Evolutionary conservation across 2,329 filamentous ascomycete genomes (phyloP), one percentile per base, ranked within the genome.

Genomic region (Fusarium succisae): DNA sequence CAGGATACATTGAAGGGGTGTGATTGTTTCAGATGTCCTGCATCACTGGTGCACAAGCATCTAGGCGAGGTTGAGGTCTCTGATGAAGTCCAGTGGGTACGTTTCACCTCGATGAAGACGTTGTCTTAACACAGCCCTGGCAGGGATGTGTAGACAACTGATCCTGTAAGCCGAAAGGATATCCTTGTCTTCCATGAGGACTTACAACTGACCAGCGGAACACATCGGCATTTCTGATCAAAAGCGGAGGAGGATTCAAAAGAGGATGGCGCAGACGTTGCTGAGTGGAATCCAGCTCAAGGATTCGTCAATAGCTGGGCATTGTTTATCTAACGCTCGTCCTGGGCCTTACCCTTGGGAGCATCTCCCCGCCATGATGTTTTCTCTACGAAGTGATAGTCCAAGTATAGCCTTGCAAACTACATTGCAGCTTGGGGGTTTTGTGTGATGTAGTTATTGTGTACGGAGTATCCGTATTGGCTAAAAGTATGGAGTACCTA

Each of bases 71-170:
- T 81, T 79, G 80, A 80, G 57, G 60, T 66, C 53, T 72, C 56
- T 74, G 68, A 87, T 81, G 86, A 84, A 86, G 66, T 84, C 84
- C 84, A 79, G 83, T 85, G 86, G 84, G 82, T 82, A 79, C 78
- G 86, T 87, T 87, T 87, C 86, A 87, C 72, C 77, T 82, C 83
- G 79, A 82, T 79, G 81, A 81, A 80, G 63, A 64, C 56, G 65
- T 57, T 67, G 61, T 63, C 65, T 71, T 63, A 58, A 79, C 70
- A 70, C 73, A 75, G 77, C 66, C 73, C 69, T 72, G 69, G 76
- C 75, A 78, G 65, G 77, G 76, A 74, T 76, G 37, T 48, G 58
- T 53, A 64, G 73, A 62, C 74, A 59, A 75, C 63, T 71, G 63
- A 71, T 74, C 63, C 66, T 64, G 63, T 58, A 69, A 65, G 66